phyloP scores from a whole-genome alignment of 345 rosid genomes.

The Bruguiera parviflora region DNA sequence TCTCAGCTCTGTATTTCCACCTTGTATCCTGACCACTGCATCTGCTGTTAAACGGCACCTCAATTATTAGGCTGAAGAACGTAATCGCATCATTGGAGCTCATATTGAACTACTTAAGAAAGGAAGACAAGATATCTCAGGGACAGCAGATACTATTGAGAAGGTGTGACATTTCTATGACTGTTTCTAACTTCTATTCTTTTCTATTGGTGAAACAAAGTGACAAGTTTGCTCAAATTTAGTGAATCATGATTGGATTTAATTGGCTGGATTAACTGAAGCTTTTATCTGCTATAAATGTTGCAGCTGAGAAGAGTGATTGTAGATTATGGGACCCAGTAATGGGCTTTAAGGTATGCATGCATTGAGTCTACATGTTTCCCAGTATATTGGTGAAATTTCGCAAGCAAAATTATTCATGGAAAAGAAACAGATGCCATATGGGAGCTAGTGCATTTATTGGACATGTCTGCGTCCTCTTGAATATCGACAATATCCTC shows the following conservation, averaged over 20 bases:
- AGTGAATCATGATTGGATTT: neutral
- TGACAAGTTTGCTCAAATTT: neutral
- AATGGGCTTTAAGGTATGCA: constrained; percentile 1
- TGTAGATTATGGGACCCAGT: constrained; percentile 20
- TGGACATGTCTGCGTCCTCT: neutral
- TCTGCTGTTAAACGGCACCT: neutral
- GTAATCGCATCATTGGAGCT: constrained; percentile 35
- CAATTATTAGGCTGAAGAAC: constrained; percentile 55
- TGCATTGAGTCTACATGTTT: neutral
- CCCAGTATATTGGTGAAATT: neutral
- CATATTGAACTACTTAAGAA: constrained; percentile 45
- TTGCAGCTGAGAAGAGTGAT: constrained; percentile 44
- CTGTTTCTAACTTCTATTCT: neutral
- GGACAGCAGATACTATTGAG: constrained; percentile 31
- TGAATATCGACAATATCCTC: too few species aligned
- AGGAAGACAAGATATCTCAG: constrained; percentile 34
- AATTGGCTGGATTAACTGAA: neutral
- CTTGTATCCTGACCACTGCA: neutral
- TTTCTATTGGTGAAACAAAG: neutral
- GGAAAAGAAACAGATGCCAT: neutral
- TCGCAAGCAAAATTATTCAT: neutral
- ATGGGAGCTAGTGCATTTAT: neutral
- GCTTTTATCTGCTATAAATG: constrained; percentile 2
- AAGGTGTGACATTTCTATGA: constrained; percentile 31
- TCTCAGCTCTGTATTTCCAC: neutral